A percentile compares a stretch with the other conserved stretches of the same genome.
Conservation (phyloP, 106 monocot genomes). For the Dendrobium catenatum region DNA sequence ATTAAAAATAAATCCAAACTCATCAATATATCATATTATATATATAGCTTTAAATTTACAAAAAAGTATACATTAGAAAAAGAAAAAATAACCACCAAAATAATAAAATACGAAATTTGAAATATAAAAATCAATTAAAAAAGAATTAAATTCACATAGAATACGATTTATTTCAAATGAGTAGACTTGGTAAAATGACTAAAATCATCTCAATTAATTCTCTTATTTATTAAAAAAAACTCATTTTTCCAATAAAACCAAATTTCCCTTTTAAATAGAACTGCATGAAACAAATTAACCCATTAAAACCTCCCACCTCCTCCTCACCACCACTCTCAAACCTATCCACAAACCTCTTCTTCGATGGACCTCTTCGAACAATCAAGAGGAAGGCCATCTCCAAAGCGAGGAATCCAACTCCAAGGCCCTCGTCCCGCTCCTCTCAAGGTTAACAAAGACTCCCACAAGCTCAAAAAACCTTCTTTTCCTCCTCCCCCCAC, state of each 20-base stretch:
- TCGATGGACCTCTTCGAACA: slow-evolving; percentile 10
- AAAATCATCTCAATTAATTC: neutral
- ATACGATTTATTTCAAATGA: no score
- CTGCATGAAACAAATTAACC: neutral
- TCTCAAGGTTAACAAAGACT: slow-evolving; percentile 15
- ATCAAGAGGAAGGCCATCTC: neutral
- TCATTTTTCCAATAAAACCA: neutral
- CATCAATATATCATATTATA: no score
- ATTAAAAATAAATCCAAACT: no score
- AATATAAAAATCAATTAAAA: no score
- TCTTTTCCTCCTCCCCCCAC: neutral
- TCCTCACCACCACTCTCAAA: neutral
- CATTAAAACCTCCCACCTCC: neutral
- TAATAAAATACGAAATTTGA: no score
- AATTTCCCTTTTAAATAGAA: slow-evolving; percentile 1
- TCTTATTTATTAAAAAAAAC: neutral
- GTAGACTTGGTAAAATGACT: neutral
- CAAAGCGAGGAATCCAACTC: slow-evolving; percentile 10
- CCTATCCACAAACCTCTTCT: neutral
- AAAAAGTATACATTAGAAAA: no score
- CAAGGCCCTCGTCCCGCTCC: slow-evolving; percentile 12
- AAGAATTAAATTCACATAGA: no score
- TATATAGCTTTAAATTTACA: no score
- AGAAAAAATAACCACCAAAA: no score
- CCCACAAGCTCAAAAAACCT: slow-evolving; percentile 16